Evolutionary conservation across 2,329 filamentous ascomycete species (phyloP).

Genomic region (Byssothecium circinans): DNA sequence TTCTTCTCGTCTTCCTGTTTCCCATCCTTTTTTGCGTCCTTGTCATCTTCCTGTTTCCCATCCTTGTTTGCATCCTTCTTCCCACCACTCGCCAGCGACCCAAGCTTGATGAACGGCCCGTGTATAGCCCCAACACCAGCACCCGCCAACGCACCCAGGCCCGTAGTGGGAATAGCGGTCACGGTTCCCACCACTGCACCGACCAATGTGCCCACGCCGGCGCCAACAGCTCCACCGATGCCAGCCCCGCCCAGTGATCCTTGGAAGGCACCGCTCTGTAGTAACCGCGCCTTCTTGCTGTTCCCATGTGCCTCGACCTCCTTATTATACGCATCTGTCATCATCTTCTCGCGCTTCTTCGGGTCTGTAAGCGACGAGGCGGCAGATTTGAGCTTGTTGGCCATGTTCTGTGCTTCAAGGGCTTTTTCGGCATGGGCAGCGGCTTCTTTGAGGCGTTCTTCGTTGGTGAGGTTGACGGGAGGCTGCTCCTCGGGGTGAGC

Average conservation of each 20-base stretch:
- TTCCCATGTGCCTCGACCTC: constrained; percentile 38
- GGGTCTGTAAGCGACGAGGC: constrained; percentile 35
- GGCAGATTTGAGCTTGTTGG: constrained; percentile 28
- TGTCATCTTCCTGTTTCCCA: constrained; percentile 14
- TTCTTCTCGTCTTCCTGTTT: constrained; percentile 10
- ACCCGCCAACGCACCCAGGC: constrained; percentile 45
- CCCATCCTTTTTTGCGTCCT: constrained; percentile 12
- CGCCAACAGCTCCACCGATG: constrained; percentile 46
- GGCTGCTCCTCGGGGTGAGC: constrained; percentile 9
- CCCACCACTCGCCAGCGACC: constrained; percentile 20
- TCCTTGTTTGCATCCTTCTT: constrained; percentile 11
- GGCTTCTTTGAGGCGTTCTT: constrained; percentile 34
- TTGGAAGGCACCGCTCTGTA: constrained; percentile 44
- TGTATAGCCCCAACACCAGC: constrained; percentile 46
- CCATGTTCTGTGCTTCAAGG: constrained; percentile 28
- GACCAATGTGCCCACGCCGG: constrained; percentile 47
- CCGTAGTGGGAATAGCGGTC: constrained; percentile 45
- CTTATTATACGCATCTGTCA: constrained; percentile 38
- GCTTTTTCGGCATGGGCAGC: constrained; percentile 34
- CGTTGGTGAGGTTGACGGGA: constrained; percentile 25
- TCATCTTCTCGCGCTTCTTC: constrained; percentile 38
- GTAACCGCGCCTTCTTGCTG: constrained; percentile 38
- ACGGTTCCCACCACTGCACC: constrained; percentile 46
- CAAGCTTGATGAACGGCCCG: constrained; percentile 48
- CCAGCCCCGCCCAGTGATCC: constrained; percentile 47